Conservation (phyloP, 2,329 filamentous ascomycete genomes). For the Curvularia sp. region DNA sequence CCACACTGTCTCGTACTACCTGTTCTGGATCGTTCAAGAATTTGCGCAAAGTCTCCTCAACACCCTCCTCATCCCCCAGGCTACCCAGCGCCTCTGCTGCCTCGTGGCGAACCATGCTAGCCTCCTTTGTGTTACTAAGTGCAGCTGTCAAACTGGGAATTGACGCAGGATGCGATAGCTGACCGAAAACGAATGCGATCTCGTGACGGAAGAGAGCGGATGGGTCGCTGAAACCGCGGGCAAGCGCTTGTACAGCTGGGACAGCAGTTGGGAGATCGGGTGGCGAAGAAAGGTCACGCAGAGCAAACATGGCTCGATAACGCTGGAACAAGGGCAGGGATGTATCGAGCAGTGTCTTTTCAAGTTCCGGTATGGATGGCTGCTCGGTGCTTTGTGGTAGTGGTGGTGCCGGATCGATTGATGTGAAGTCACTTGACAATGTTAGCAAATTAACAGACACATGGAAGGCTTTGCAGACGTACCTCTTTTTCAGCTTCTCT, state of each 20-base stretch:
- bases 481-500: slow-evolving; percentile 85
- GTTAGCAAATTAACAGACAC: slow-evolving; percentile 13
- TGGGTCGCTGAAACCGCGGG: slow-evolving; percentile 81
- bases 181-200: slow-evolving; percentile 97
- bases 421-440: slow-evolving; percentile 82
- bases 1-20: slow-evolving; percentile 91
- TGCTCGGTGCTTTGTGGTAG: slow-evolving; percentile 71
- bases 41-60: slow-evolving; percentile 80
- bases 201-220: slow-evolving; percentile 97
- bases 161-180: slow-evolving; percentile 93
- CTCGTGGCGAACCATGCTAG: slow-evolving; percentile 96
- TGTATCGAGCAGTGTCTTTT: slow-evolving; percentile 79
- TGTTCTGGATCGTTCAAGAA: slow-evolving; percentile 91
- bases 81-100: slow-evolving; percentile 95
- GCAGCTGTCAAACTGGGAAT: slow-evolving; percentile 85
- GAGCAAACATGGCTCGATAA: slow-evolving; percentile 97
- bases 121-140: slow-evolving; percentile 79
- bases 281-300: slow-evolving; percentile 92
- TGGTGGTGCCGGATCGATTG: slow-evolving; percentile 92
- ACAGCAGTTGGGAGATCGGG: slow-evolving; percentile 88
- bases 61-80: slow-evolving; percentile 89
- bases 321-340: slow-evolving; percentile 82
- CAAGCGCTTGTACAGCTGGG: slow-evolving; percentile 84
- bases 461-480: slow-evolving; percentile 32
- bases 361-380: slow-evolving; percentile 74